These are phyloP conservation scores for Parathielavia hyrcaniae DNA, from an alignment of 495 filamentous ascomycete species.

Conservation along the genomic window DNA sequence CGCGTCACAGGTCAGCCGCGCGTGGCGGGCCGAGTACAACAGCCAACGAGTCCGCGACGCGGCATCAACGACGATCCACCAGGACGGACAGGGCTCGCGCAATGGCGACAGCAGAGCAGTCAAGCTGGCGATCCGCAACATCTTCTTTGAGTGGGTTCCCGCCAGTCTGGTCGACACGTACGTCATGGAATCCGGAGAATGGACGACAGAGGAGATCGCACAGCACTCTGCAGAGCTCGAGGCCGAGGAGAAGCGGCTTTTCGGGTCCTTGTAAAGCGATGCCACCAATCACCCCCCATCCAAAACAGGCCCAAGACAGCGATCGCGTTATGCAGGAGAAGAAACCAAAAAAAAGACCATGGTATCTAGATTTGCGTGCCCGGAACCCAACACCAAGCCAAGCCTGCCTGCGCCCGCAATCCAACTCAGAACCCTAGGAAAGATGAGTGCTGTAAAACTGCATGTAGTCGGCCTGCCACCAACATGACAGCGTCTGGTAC, in stretches of 20 bases:
- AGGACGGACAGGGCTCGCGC: neutral
- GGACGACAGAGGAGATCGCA: slow-evolving; percentile 30
- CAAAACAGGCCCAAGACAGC: neutral
- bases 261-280: slow-evolving; percentile 29
- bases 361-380: slow-evolving; percentile 11
- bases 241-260: slow-evolving; percentile 29
- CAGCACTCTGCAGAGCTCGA: slow-evolving; percentile 27
- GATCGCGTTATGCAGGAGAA: neutral
- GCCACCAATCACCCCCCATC: neutral
- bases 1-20: slow-evolving; percentile 39
- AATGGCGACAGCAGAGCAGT: neutral
- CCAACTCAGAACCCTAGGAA: slow-evolving; percentile 7
- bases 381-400: neutral
- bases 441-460: slow-evolving; percentile 14
- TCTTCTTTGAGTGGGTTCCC: slow-evolving; percentile 64
- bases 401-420: too few relatives aligned
- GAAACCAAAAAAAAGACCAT: neutral
- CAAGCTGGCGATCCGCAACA: slow-evolving; percentile 46
- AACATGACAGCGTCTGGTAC: slow-evolving; percentile 6
- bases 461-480: slow-evolving; percentile 13
- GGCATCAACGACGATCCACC: slow-evolving; percentile 12
- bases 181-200: slow-evolving; percentile 48
- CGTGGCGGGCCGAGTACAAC: slow-evolving; percentile 39
- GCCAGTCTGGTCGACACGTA: slow-evolving; percentile 49
- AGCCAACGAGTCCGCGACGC: slow-evolving; percentile 19